Evolutionary conservation across 148 eudicot genomes (phyloP), one percentile per base, ranked within the genome.

Genomic region (Rheum nobile): DNA sequence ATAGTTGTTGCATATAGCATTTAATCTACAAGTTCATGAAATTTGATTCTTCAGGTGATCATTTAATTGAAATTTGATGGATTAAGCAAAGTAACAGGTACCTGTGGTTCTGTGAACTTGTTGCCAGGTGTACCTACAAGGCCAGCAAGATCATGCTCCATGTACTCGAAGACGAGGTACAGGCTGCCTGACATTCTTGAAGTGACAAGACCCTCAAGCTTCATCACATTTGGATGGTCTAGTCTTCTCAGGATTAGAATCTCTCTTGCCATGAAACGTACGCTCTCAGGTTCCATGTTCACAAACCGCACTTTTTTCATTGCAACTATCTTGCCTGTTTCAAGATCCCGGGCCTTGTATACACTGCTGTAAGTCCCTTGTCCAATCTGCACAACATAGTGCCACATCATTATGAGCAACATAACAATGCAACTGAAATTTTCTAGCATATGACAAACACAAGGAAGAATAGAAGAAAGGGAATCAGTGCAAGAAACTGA

Each of bases 111-210:
- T 39, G 73, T 71, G 73, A 71, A 71, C 17, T 71, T 71, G 48
- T 71, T 71, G 14, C 73, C 73, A 8, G 73, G 73, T 41, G 73
- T 71, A 3, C 48, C 73, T 71, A 71, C 42, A 2, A 71, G 50
- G 0, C 73, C 73, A 39, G 73, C 73, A 71, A 71, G 73, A 71
- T 71, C 73, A 71, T 71, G 73, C 32, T 71, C 73, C 73, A 71
- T 71, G 50, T 71, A 71, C 8, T 71, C 73, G 17, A 71, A 71
- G 2, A 71, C 73, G 7, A 71, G 73, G 48, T 71, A 71, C 32
- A 71, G 22, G 9, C 73, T 71, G 0, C 73, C 73, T 71, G 73
- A 43, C 73, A 71, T 71, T 71, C 73, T 41, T 71, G 73, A 71
- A 38, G 50, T 71, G 16, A 71, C 73, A 21, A 71, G 46, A 22